Evolutionary conservation across 2,329 filamentous ascomycete species (phyloP), one percentile per base, ranked within the genome.

Genomic region (Verruconis gallopava): DNA sequence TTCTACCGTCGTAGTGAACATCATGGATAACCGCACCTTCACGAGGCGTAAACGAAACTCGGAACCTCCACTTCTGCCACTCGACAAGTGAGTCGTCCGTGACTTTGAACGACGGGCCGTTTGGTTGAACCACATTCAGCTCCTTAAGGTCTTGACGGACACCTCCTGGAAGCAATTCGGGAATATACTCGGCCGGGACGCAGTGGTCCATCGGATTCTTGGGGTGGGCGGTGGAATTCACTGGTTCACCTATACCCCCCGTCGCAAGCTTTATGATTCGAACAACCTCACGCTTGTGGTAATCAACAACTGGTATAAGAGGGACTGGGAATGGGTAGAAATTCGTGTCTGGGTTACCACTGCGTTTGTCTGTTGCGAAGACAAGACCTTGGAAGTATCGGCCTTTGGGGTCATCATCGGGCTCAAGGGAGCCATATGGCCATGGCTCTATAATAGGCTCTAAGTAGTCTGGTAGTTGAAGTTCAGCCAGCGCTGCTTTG

Each of bases 11-110:
- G 52, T 81, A 85, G 51, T 69, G 68, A 13, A 85, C 61, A 49
- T 85, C 78, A 52, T 85, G 78, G 3, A 85, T 64, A 2, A 81
- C 77, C 5, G 76, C 72, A 5, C 81, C 80, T 55, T 85, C 59
- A 11, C 59, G 54, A 9, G 56, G 53, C 36, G 60, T 62, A 50
- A 61, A 62, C 0, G 56, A 59, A 3, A 61, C 55, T 18, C 59
- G 52, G 48, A 62, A 60, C 17, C 56, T 44, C 64, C 65, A 68
- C 49, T 66, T 67, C 50, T 68, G 62, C 65, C 65, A 67, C 2
- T 55, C 62, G 9, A 43, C 13, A 9, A 36, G 18, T 11, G 5
- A 5, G 5, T 45, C 39, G 5, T 32, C 41, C 5, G 11, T 15
- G 6, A 81, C 66, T 0, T 60, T 64, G 58, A 85, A 85, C 1